Conservation (phyloP, 768 basidiomycete genomes). For the Lentinula edodes region DNA sequence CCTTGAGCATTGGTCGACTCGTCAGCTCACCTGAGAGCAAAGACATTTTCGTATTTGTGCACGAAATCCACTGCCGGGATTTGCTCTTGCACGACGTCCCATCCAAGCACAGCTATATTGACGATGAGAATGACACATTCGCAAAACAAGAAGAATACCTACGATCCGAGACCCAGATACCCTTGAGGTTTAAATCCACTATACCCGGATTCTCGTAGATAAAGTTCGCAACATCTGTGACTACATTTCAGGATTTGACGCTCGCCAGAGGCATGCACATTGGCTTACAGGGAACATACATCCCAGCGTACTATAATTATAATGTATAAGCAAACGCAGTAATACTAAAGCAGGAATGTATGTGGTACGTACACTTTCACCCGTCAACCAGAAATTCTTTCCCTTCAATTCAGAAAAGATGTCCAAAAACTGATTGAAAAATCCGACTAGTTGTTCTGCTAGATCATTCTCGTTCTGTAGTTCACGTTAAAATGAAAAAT, state of each 20-base stretch:
- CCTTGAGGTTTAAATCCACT: constrained; percentile 55
- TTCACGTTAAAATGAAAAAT: background rate
- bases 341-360: background rate
- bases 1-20: background rate
- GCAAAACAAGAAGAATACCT: constrained; percentile 17
- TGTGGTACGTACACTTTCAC: constrained; percentile 60
- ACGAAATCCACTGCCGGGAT: constrained; percentile 74
- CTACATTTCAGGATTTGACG: background rate
- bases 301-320: constrained; percentile 44
- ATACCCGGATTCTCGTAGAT: constrained; percentile 54
- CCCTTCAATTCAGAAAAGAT: constrained; percentile 70
- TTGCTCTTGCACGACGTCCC: constrained; percentile 58
- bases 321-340: background rate
- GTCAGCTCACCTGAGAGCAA: constrained; percentile 59
- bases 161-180: constrained; percentile 74
- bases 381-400: constrained; percentile 65
- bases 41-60: constrained; percentile 64
- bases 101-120: constrained; percentile 48
- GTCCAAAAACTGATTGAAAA: constrained; percentile 70
- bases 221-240: constrained; percentile 66
- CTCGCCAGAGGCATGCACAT: background rate
- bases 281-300: constrained; percentile 47
- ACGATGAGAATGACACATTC: background rate
- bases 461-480: constrained; percentile 43
- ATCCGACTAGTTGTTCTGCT: constrained; percentile 47